Base-by-base conservation (phyloP, 352 stramenopile species). In the Pythium volutum region DNA sequence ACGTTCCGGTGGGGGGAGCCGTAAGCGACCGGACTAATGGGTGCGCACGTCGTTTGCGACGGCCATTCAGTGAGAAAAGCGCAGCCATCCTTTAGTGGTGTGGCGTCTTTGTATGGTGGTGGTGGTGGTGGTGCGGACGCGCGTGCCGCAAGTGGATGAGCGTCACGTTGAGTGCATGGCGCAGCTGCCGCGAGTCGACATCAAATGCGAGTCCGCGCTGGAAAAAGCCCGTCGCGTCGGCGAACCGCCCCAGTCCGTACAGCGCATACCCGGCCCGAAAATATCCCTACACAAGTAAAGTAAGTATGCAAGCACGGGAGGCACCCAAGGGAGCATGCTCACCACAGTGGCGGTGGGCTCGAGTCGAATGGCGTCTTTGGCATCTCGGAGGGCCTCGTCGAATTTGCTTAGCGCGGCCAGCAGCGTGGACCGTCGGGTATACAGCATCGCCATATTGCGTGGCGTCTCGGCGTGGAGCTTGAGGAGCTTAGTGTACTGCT, bases 401-500 rank as follows among this genome's bases (percentile, higher is more conserved):
- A 68, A 89, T 16, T 74, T 66, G 0, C 74, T 76, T 33, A 91
- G 47, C 0, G 78, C 79, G 23, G 79, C 76, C 18, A 84, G 62
- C 3, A 91, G 66, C 6, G 82, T 88, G 3, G 82, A 89, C 20
- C 82, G 69, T 9, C 82, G 67, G 8, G 76, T 80, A 45, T 81
- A 70, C 38, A 91, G 54, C 22, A 82, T 73, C 3, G 75, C 74
- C 71, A 89, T 85, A 23, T 76, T 82, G n/a, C 75, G 69, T 11
- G 67, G 70, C 4, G 76, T 69, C 55, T 89, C 76, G 0, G 67
- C 72, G 11, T 81, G 72, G 14, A 87, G 25, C 0, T 64, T 55
- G 42, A 91, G 81, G 48, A 89, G 77, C 59, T 89, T 91, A 64
- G 75, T 74, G 66, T 89, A 91, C 52, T 81, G 34, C 9, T 78